These are phyloP conservation scores for Rubia yunnanensis DNA, from an alignment of 257 asterid species.

Conservation along the genomic window DNA sequence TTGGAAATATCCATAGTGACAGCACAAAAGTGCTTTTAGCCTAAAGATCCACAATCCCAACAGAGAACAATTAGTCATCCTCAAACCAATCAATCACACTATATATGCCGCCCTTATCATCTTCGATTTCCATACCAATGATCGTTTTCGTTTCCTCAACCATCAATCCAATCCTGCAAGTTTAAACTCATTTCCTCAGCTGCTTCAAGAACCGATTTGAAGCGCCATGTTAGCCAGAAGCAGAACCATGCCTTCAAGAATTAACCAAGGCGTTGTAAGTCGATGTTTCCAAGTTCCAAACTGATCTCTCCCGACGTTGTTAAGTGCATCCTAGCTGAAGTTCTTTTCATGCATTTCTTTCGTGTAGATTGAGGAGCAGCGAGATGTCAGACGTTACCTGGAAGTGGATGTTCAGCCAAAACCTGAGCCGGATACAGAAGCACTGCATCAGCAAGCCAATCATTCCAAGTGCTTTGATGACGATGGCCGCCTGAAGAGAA, in stretches of 20 bases:
- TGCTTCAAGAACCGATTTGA: background rate
- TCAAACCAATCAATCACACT: background rate
- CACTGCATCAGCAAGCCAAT: conserved; percentile 24
- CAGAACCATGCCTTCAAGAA: conserved; percentile 34
- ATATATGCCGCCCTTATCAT: background rate
- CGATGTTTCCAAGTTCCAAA: background rate
- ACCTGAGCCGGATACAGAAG: conserved; percentile 17
- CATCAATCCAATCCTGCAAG: background rate
- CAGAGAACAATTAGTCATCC: background rate
- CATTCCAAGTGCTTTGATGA: conserved; percentile 38
- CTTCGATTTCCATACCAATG: background rate
- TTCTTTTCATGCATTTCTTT: background rate
- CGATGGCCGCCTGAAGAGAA: conserved; percentile 34
- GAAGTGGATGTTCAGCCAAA: conserved; percentile 29
- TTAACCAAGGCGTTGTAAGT: conserved; percentile 24
- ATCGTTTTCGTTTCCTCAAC: background rate
- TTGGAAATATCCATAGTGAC: background rate
- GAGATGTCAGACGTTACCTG: conserved; percentile 25
- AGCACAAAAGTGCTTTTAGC: background rate
- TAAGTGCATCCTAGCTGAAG: background rate
- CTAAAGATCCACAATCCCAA: background rate
- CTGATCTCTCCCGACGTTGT: background rate
- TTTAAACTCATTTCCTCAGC: background rate
- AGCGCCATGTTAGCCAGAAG: conserved; percentile 32
- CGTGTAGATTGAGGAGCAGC: conserved; percentile 30